Conservation (phyloP, 257 asterid genomes). For the Gentiana macrophylla region DNA sequence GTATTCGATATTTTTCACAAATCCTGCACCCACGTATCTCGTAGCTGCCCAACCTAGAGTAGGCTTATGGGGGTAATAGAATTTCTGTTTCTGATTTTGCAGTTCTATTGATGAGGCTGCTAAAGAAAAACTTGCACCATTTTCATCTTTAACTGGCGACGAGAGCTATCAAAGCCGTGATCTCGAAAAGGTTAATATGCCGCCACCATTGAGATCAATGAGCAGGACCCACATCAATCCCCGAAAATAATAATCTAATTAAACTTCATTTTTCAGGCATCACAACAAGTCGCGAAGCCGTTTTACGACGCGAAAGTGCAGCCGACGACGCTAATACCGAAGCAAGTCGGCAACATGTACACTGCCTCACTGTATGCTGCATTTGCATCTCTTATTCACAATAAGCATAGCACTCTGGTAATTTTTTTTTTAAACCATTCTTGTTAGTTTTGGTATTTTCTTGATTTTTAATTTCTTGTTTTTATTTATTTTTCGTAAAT, state of each 20-base stretch:
- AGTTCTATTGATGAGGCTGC: slow-evolving; percentile 80
- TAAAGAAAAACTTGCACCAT: slow-evolving; percentile 62
- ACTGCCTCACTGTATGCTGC: slow-evolving; percentile 98
- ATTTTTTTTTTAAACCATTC: slow-evolving; percentile 4
- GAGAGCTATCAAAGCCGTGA: slow-evolving; percentile 95
- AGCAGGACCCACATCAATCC: too few relatives aligned
- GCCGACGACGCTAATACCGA: slow-evolving; percentile 84
- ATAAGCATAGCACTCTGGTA: slow-evolving; percentile 65
- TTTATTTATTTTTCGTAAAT: too few relatives aligned
- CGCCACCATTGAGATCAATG: background rate
- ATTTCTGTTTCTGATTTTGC: slow-evolving; percentile 15
- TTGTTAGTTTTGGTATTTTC: background rate
- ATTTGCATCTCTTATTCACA: slow-evolving; percentile 86
- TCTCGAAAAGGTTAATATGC: slow-evolving; percentile 72
- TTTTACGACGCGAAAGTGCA: slow-evolving; percentile 74
- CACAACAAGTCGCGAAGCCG: slow-evolving; percentile 88
- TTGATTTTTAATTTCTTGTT: too few relatives aligned
- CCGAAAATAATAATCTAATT: slow-evolving; percentile 11
- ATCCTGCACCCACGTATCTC: too few relatives aligned
- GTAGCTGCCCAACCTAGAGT: too few relatives aligned
- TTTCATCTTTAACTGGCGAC: slow-evolving; percentile 52
- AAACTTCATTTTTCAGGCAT: slow-evolving; percentile 38
- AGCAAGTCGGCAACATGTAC: slow-evolving; percentile 98
- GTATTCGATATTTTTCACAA: too few relatives aligned
- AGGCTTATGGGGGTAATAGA: too few relatives aligned